A percentile compares a stretch with the other conserved stretches of the same genome.
Conservation (phyloP, 2,329 filamentous ascomycete genomes). For the Cordyceps tenuipes region DNA sequence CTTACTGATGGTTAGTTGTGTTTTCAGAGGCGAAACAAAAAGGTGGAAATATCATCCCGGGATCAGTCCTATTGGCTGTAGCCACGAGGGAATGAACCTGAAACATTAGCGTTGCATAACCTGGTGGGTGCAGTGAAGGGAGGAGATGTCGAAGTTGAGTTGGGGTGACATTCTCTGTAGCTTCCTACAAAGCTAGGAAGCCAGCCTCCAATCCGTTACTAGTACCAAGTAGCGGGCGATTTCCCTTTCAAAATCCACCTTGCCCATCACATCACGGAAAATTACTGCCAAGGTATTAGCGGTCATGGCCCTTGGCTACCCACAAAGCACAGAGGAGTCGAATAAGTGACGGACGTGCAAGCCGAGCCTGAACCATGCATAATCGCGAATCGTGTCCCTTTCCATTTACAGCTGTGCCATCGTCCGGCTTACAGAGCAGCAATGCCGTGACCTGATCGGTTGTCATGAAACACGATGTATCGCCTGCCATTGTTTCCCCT, state of each 20-base stretch:
- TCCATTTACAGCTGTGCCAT: background rate
- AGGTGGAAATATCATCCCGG: constrained; percentile 4
- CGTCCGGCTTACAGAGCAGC: background rate
- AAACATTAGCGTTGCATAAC: constrained; percentile 13
- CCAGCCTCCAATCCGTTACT: background rate
- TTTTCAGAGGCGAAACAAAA: constrained; percentile 3
- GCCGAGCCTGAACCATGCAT: background rate
- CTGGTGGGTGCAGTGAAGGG: background rate
- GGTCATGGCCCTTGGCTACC: background rate
- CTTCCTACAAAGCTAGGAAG: background rate
- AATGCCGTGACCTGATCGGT: background rate
- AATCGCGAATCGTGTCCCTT: background rate
- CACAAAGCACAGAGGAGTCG: no score
- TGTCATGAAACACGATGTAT: background rate
- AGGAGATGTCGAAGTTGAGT: background rate
- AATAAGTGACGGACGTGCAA: background rate
- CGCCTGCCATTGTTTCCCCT: background rate
- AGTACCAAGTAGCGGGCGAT: background rate
- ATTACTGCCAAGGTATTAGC: background rate
- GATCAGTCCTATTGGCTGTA: constrained; percentile 8
- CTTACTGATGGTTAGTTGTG: background rate
- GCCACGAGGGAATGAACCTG: constrained; percentile 10
- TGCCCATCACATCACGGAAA: background rate
- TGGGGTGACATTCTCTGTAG: background rate
- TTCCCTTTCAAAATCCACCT: background rate